phyloP scores from a whole-genome alignment of 1,284 basidiomycete genomes.

The Cryptococcus floricola region DNA sequence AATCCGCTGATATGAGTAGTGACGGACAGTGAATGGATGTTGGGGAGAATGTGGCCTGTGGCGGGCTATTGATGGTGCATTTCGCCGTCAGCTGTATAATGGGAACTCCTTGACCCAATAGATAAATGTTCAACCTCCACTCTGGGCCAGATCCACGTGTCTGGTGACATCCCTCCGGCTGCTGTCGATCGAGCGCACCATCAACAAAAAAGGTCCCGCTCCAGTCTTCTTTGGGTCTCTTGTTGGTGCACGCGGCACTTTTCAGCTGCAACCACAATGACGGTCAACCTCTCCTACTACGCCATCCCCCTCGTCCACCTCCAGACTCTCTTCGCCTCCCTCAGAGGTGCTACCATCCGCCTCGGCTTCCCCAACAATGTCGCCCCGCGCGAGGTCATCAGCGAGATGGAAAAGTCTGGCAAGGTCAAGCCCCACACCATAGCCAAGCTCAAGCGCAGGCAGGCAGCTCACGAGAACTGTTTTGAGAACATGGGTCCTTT shows the following conservation, averaged over 20 bases:
- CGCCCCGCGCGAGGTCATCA: slow-evolving; percentile 24
- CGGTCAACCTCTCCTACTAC: slow-evolving; percentile 36
- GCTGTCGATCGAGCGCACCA: background rate
- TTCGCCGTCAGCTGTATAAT: too few species aligned
- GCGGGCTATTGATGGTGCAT: too few species aligned
- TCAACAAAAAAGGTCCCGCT: background rate
- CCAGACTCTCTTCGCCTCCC: slow-evolving; percentile 25
- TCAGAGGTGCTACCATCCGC: slow-evolving; percentile 19
- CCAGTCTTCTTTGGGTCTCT: too few species aligned
- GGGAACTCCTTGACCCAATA: too few species aligned
- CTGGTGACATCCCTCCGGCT: background rate
- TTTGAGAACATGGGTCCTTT: slow-evolving; percentile 32
- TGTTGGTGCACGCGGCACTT: background rate
- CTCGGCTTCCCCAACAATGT: slow-evolving; percentile 31
- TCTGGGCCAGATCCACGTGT: too few species aligned
- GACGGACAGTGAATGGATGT: too few species aligned
- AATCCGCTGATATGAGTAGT: too few species aligned
- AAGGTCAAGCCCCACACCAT: slow-evolving; percentile 23
- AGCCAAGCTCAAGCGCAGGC: slow-evolving; percentile 29
- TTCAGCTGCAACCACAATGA: background rate
- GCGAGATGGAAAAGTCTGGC: slow-evolving; percentile 27
- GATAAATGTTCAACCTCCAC: too few species aligned
- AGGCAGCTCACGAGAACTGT: slow-evolving; percentile 36
- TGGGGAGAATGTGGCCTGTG: too few species aligned
- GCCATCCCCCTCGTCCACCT: slow-evolving; percentile 30